These are phyloP conservation scores for Galerina marginata DNA, from an alignment of 768 basidiomycete species.

Conservation along the genomic window DNA sequence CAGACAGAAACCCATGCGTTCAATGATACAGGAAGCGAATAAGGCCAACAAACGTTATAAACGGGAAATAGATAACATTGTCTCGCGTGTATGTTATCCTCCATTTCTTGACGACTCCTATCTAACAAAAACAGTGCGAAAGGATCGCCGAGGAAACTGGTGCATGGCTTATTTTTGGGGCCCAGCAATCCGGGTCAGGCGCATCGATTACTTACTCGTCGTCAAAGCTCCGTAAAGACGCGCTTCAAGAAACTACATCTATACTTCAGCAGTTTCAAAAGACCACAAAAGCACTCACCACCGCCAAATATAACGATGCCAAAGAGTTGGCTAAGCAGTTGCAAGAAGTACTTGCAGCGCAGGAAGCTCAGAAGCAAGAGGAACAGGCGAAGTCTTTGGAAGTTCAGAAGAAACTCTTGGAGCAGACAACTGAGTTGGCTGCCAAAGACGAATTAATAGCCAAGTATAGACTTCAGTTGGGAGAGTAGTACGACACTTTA, in stretches of 20 bases:
- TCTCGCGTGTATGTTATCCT: not conserved
- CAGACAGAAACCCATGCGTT: not conserved
- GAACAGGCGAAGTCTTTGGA: not conserved
- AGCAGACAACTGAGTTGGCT: not conserved
- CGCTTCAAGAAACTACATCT: not conserved
- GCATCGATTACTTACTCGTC: not conserved
- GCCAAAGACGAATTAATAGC: not conserved
- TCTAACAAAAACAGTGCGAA: not conserved
- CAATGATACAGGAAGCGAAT: not conserved
- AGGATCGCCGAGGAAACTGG: not conserved
- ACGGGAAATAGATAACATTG: not conserved
- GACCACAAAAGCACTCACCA: not conserved
- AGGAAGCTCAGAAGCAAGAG: not conserved
- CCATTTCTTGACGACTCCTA: not conserved
- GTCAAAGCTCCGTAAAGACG: not conserved
- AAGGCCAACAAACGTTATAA: not conserved
- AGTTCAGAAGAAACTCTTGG: not conserved
- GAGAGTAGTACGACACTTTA: no score
- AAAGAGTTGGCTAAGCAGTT: not conserved
- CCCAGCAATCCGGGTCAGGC: not conserved
- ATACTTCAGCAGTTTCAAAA: not conserved
- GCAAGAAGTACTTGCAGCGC: not conserved
- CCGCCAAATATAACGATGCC: not conserved
- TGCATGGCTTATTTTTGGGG: not conserved
- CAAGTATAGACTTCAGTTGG: not conserved